A percentile compares a stretch with the other conserved stretches of the same genome.
These are phyloP conservation scores for Trichocladium uniseriatum DNA, from an alignment of 495 filamentous ascomycete species.

Conservation along the genomic window DNA sequence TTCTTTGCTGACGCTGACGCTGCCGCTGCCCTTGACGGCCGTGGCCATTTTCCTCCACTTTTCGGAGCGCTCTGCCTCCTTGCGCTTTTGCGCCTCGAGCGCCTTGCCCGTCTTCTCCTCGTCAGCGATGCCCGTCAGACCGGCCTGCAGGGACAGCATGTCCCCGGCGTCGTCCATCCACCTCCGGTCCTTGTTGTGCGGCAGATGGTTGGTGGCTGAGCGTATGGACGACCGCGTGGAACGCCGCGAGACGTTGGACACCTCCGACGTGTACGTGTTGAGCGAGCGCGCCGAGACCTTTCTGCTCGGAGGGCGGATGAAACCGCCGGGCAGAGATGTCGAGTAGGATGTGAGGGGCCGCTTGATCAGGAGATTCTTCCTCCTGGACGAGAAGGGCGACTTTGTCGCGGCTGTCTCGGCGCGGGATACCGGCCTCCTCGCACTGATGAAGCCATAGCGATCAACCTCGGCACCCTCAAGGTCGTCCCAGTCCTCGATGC, in stretches of 20 bases:
- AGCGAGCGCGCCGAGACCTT: constrained; percentile 46
- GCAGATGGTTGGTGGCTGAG: constrained; percentile 63
- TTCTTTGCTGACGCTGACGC: too few species aligned
- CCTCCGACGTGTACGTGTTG: constrained; percentile 40
- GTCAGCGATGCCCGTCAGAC: constrained; percentile 52
- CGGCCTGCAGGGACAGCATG: constrained; percentile 74
- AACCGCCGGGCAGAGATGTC: constrained; percentile 24
- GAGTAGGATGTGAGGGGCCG: constrained; percentile 32
- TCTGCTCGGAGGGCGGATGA: constrained; percentile 32
- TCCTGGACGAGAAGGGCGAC: constrained; percentile 27
- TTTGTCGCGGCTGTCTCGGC: constrained; percentile 28
- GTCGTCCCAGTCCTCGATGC: constrained; percentile 93
- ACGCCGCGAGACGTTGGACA: constrained; percentile 46
- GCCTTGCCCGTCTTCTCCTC: constrained; percentile 49
- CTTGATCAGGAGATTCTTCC: constrained; percentile 34
- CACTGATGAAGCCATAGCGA: constrained; percentile 84
- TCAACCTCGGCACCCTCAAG: constrained; percentile 82
- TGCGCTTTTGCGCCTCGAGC: constrained; percentile 55
- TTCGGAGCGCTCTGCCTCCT: constrained; percentile 76
- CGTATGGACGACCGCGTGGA: constrained; percentile 48
- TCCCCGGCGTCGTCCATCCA: constrained; percentile 78
- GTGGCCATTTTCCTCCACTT: constrained; percentile 98
- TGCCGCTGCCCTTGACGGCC: constrained; percentile 37
- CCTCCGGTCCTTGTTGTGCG: constrained; percentile 63
- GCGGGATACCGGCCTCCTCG: constrained; percentile 31